Conservation (phyloP, 352 stramenopile genomes). For the Phytophthora crassamura region DNA sequence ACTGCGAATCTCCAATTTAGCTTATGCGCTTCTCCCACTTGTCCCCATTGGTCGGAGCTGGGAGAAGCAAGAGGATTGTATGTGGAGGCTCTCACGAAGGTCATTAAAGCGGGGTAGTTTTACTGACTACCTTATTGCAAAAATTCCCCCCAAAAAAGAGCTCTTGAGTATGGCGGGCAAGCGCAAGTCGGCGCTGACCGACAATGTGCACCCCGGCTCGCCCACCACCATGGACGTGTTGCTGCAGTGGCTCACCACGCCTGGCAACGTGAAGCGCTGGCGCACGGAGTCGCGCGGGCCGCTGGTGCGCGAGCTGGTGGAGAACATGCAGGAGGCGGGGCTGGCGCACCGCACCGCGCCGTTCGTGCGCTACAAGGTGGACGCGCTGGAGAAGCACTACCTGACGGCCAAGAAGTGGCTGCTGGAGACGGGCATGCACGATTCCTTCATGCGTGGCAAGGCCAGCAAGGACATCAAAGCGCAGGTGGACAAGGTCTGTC, state of each 20-base stretch:
- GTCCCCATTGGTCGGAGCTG: too few relatives aligned
- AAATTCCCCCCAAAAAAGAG: too few relatives aligned
- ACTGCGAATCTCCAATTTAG: too few relatives aligned
- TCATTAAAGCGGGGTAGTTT: too few relatives aligned
- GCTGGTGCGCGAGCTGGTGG: conserved; percentile 40
- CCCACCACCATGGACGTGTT: conserved; percentile 45
- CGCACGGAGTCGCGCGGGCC: conserved; percentile 17
- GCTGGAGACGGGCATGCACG: conserved; percentile 45
- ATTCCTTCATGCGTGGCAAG: conserved; percentile 30
- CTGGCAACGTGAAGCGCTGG: conserved; percentile 49
- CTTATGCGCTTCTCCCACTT: too few relatives aligned
- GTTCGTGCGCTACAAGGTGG: conserved; percentile 44
- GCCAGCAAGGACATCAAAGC: conserved; percentile 36
- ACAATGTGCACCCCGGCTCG: conserved; percentile 27
- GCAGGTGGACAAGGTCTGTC: conserved; percentile 39
- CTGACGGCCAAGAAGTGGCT: conserved; percentile 46
- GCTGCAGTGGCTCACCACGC: conserved; percentile 37
- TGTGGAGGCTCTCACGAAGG: too few relatives aligned
- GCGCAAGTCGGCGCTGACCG: conserved; percentile 11
- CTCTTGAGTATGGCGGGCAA: too few relatives aligned
- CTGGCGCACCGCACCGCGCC: conserved; percentile 31
- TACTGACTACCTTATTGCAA: too few relatives aligned
- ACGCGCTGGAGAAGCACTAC: conserved; percentile 51
- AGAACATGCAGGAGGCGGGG: conserved; percentile 24
- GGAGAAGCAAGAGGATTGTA: too few relatives aligned